Percentiles rank a stretch among this genome's conserved stretches.
Conservation (phyloP, 1,284 basidiomycete genomes). For the Ustilago sp. region DNA sequence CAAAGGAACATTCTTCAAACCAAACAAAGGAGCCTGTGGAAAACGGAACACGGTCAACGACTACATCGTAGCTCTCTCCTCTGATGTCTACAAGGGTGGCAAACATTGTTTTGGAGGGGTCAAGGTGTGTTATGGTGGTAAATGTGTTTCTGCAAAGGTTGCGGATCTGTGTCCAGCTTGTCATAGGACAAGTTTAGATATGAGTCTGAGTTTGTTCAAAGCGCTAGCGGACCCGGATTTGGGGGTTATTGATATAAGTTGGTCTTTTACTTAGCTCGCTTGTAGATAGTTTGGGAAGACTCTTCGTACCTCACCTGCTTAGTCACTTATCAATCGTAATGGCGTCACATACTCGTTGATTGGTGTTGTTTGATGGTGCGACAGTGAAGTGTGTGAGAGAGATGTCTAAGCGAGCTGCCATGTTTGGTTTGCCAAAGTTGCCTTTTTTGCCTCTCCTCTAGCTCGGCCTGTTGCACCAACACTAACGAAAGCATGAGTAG, state of each 20-base stretch:
- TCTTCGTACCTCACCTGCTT: background rate
- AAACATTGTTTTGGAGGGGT: constrained; percentile 27
- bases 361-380: background rate
- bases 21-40: constrained; percentile 44
- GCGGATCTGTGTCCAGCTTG: constrained; percentile 43
- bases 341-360: background rate
- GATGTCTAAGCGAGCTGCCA: constrained; percentile 24
- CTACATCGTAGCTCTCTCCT: constrained; percentile 39
- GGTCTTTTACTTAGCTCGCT: constrained; percentile 35
- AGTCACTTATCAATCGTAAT: background rate
- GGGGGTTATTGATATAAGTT: constrained; percentile 41
- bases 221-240: constrained; percentile 22
- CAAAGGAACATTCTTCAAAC: constrained; percentile 38
- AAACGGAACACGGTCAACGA: constrained; percentile 28
- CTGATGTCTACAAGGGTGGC: constrained; percentile 32
- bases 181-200: constrained; percentile 30
- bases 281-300: constrained; percentile 5
- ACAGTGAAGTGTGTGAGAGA: background rate
- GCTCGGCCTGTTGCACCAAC: no score
- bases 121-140: constrained; percentile 19
- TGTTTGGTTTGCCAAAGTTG: constrained; percentile 8
- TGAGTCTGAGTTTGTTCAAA: constrained; percentile 34
- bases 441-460: background rate
- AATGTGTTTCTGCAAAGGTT: constrained; percentile 33
- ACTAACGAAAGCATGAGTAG: no score